Percentiles rank a stretch among this genome's conserved stretches.
These are phyloP conservation scores for Achaetomium macrosporum DNA, from an alignment of 2,329 filamentous ascomycete genomes.

Conservation along the genomic window DNA sequence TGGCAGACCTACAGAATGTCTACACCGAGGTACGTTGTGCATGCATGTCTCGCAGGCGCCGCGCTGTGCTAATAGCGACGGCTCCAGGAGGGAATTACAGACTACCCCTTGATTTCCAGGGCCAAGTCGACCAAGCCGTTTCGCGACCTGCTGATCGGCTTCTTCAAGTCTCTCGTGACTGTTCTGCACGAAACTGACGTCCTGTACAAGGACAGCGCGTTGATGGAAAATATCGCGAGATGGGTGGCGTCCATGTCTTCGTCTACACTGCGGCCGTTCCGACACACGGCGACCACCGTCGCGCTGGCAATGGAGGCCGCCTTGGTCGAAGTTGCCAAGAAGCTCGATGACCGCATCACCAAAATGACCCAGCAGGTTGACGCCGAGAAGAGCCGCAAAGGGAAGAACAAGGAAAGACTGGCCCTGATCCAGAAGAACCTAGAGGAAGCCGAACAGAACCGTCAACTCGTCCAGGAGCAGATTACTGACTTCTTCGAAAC, in stretches of 20 bases:
- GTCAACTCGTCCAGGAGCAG: slow-evolving; percentile 62
- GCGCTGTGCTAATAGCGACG: slow-evolving; percentile 12
- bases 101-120: slow-evolving; percentile 87
- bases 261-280: slow-evolving; percentile 78
- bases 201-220: slow-evolving; percentile 67
- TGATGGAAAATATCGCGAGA: slow-evolving; percentile 82
- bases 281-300: slow-evolving; percentile 87
- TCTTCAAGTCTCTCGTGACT: slow-evolving; percentile 71
- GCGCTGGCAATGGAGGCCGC: slow-evolving; percentile 73
- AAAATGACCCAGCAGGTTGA: slow-evolving; percentile 75
- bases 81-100: slow-evolving; percentile 64
- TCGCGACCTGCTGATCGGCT: slow-evolving; percentile 68
- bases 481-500: slow-evolving; percentile 86
- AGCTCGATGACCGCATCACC: slow-evolving; percentile 54
- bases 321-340: slow-evolving; percentile 49
- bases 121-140: slow-evolving; percentile 72
- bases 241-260: slow-evolving; percentile 93
- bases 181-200: slow-evolving; percentile 76
- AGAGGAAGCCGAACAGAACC: slow-evolving; percentile 62
- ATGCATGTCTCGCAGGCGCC: not conserved
- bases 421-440: slow-evolving; percentile 67
- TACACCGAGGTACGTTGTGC: slow-evolving; percentile 63
- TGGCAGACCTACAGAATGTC: slow-evolving; percentile 80
- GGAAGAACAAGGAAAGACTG: slow-evolving; percentile 68
- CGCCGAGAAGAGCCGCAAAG: slow-evolving; percentile 63